Conservation (phyloP, 768 basidiomycete genomes). For the Candolleomyces efflorescens region DNA sequence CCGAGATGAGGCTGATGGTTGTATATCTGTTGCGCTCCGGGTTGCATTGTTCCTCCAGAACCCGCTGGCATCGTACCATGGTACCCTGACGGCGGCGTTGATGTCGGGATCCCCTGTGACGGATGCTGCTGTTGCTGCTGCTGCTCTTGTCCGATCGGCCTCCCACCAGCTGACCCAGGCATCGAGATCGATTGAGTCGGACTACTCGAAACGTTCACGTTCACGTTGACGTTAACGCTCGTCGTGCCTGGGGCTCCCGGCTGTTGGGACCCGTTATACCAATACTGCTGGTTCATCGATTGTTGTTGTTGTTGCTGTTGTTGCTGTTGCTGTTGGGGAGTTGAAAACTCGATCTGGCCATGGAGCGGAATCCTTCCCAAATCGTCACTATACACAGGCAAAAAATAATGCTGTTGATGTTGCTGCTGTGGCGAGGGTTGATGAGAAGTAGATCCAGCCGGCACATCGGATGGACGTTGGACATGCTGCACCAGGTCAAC, state of each 20-base stretch:
- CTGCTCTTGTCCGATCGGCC: not conserved
- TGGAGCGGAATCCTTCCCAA: constrained; percentile 49
- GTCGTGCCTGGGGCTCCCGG: not conserved
- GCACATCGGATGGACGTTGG: not conserved
- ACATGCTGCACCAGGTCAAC: not conserved
- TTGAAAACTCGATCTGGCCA: constrained; percentile 24
- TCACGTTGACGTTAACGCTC: not conserved
- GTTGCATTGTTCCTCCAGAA: not conserved
- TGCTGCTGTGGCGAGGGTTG: not conserved
- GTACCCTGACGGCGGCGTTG: not conserved
- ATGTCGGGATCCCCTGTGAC: not conserved
- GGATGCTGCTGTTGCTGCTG: too few relatives aligned
- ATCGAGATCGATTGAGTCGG: not conserved
- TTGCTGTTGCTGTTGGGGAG: constrained; percentile 1
- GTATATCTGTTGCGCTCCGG: not conserved
- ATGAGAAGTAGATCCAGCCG: not conserved
- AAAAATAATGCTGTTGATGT: constrained; percentile 20
- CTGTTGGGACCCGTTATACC: not conserved
- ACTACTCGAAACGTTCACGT: not conserved
- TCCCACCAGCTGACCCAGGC: not conserved
- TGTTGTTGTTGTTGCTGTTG: too few relatives aligned
- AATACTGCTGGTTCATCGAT: not conserved
- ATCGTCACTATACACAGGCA: constrained; percentile 62
- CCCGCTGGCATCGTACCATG: not conserved
- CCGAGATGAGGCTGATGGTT: not conserved